Conservation (phyloP, 2,329 filamentous ascomycete species). For the Acephala macrosclerotiorum region DNA sequence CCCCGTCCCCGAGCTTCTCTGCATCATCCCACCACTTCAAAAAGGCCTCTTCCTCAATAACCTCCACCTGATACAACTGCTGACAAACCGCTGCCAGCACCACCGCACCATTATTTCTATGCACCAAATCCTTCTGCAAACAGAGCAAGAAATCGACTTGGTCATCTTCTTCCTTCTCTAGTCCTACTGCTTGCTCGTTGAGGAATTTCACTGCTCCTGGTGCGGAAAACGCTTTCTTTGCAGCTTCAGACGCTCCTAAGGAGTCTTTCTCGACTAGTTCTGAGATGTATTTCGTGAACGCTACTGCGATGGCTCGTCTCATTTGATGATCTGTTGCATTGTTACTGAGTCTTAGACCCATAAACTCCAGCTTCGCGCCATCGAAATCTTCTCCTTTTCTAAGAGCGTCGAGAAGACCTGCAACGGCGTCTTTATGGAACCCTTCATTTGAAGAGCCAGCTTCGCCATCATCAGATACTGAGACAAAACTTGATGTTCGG, state of each 20-base stretch:
- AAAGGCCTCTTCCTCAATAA: slow-evolving; percentile 89
- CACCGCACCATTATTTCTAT: slow-evolving; percentile 66
- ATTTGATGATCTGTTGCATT: slow-evolving; percentile 92
- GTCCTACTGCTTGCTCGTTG: slow-evolving; percentile 65
- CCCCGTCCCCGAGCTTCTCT: slow-evolving; percentile 59
- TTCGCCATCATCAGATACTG: slow-evolving; percentile 69
- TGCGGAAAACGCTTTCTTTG: slow-evolving; percentile 65
- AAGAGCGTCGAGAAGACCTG: slow-evolving; percentile 86
- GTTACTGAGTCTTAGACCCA: slow-evolving; percentile 87
- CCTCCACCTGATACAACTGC: slow-evolving; percentile 83
- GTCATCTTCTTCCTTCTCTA: slow-evolving; percentile 71
- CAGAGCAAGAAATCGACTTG: slow-evolving; percentile 87
- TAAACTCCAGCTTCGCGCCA: slow-evolving; percentile 84
- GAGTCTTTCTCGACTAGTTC: slow-evolving; percentile 67
- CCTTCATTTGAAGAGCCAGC: slow-evolving; percentile 56
- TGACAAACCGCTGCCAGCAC: slow-evolving; percentile 82
- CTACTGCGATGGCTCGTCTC: slow-evolving; percentile 82
- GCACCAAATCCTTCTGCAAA: slow-evolving; percentile 80
- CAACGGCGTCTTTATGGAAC: slow-evolving; percentile 88
- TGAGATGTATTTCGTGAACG: slow-evolving; percentile 82
- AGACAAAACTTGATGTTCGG: slow-evolving; percentile 74
- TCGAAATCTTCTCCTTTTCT: slow-evolving; percentile 83
- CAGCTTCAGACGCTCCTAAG: slow-evolving; percentile 69
- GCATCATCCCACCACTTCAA: slow-evolving; percentile 87
- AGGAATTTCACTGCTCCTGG: slow-evolving; percentile 63